These are phyloP conservation scores for Phytopythium aichiense DNA, from an alignment of 352 stramenopile genomes.

Conservation along the genomic window DNA sequence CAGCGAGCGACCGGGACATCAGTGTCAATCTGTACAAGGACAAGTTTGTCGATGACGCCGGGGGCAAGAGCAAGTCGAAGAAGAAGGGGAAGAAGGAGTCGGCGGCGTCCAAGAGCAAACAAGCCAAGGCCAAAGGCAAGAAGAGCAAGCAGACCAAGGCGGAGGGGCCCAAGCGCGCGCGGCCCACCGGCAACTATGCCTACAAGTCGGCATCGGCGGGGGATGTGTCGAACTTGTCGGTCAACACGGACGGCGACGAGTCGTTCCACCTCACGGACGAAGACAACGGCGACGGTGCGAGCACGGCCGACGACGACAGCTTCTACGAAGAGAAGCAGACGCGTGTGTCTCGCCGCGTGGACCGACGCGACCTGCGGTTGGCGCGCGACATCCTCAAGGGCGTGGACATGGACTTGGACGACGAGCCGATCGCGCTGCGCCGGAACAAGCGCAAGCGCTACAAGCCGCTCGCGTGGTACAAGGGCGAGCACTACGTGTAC, in stretches of 20 bases:
- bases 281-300: slow-evolving; percentile 29
- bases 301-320: slow-evolving; percentile 45
- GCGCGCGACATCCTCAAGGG: slow-evolving; percentile 54
- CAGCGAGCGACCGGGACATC: slow-evolving; percentile 55
- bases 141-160: slow-evolving; percentile 19
- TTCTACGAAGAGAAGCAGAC: slow-evolving; percentile 32
- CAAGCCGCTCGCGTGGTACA: slow-evolving; percentile 87
- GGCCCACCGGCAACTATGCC: slow-evolving; percentile 34
- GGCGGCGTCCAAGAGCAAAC: slow-evolving; percentile 21
- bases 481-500: slow-evolving; percentile 84
- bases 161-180: slow-evolving; percentile 18
- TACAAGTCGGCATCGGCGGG: slow-evolving; percentile 42
- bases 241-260: slow-evolving; percentile 60
- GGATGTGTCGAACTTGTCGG: slow-evolving; percentile 41
- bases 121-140: slow-evolving; percentile 7
- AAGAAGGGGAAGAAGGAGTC: slow-evolving; percentile 24
- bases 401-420: slow-evolving; percentile 20
- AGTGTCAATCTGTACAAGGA: slow-evolving; percentile 12
- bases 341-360: slow-evolving; percentile 16
- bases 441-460: slow-evolving; percentile 75
- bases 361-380: slow-evolving; percentile 23
- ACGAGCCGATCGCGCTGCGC: slow-evolving; percentile 45
- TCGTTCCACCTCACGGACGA: slow-evolving; percentile 46
- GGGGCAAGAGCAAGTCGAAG: slow-evolving; percentile 16
- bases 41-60: slow-evolving; percentile 16